A percentile compares a stretch with the other conserved stretches of the same genome.
These are phyloP conservation scores for Boletus vermiculosoides DNA, from an alignment of 768 basidiomycete species.

Conservation along the genomic window DNA sequence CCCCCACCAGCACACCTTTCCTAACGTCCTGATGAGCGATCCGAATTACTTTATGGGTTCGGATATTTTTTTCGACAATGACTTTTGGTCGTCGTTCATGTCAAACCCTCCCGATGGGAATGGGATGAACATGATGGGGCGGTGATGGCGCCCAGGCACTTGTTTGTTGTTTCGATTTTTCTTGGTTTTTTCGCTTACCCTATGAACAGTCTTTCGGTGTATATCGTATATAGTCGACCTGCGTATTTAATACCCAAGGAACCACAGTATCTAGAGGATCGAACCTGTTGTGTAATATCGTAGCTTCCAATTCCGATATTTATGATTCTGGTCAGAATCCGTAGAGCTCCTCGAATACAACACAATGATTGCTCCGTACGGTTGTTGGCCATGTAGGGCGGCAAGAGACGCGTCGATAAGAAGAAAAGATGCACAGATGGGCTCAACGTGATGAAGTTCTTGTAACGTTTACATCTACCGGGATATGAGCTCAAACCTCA, in stretches of 20 bases:
- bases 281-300: constrained; percentile 6
- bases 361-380: neutral
- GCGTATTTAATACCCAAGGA: constrained; percentile 8
- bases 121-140: constrained; percentile 12
- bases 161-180: neutral
- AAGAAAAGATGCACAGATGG: neutral
- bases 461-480: neutral
- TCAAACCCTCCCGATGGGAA: constrained; percentile 30
- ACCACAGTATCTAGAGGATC: constrained; percentile 1
- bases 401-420: neutral
- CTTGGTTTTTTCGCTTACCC: neutral
- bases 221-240: constrained; percentile 4
- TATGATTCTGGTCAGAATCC: neutral
- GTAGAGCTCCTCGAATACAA: neutral
- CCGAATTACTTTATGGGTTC: constrained; percentile 34
- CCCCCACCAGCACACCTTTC: constrained; percentile 22
- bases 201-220: neutral
- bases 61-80: constrained; percentile 42
- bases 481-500: constrained; percentile 26
- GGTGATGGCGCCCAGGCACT: neutral
- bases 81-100: constrained; percentile 45
- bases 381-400: neutral
- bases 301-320: neutral
- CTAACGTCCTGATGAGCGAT: constrained; percentile 26
- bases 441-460: neutral